A percentile compares a stretch with the other conserved stretches of the same genome.
These are phyloP conservation scores for Roridomyces roridus DNA, from an alignment of 768 basidiomycete genomes.

Conservation along the genomic window DNA sequence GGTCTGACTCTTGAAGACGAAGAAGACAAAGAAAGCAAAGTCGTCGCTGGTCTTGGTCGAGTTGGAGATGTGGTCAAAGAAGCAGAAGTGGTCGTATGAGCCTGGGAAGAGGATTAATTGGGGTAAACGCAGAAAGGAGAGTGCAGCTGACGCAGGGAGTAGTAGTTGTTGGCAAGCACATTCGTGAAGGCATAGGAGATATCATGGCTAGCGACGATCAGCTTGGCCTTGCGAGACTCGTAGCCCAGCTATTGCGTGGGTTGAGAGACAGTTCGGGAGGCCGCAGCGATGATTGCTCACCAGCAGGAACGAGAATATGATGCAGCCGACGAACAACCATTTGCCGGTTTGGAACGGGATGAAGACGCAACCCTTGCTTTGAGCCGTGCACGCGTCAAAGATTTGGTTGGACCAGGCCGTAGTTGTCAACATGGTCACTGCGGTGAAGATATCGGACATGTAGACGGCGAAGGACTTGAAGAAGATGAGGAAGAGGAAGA, in stretches of 20 bases:
- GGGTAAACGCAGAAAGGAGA: conserved; percentile 1
- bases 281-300: conserved; percentile 50
- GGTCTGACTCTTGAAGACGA: conserved; percentile 90
- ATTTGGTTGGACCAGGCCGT: conserved; percentile 92
- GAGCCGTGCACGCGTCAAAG: conserved; percentile 67
- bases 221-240: conserved; percentile 89
- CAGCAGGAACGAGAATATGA: conserved; percentile 96
- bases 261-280: background rate
- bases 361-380: conserved; percentile 73
- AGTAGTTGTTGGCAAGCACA: conserved; percentile 95
- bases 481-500: conserved; percentile 91
- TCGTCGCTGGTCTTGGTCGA: conserved; percentile 97
- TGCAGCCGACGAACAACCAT: conserved; percentile 98
- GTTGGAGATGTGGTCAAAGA: conserved; percentile 95
- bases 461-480: conserved; percentile 98
- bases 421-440: conserved; percentile 94
- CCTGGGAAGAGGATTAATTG: conserved; percentile 51
- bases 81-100: conserved; percentile 97
- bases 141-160: conserved; percentile 79
- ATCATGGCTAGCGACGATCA: conserved; percentile 93
- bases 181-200: conserved; percentile 99
- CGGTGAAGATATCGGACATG: conserved; percentile 96
- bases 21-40: conserved; percentile 99
- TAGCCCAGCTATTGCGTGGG: conserved; percentile 74
- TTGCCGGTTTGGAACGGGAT: conserved; percentile 90